Conservation (phyloP, 2,329 filamentous ascomycete species). For the Ceratocystis albifundus region DNA sequence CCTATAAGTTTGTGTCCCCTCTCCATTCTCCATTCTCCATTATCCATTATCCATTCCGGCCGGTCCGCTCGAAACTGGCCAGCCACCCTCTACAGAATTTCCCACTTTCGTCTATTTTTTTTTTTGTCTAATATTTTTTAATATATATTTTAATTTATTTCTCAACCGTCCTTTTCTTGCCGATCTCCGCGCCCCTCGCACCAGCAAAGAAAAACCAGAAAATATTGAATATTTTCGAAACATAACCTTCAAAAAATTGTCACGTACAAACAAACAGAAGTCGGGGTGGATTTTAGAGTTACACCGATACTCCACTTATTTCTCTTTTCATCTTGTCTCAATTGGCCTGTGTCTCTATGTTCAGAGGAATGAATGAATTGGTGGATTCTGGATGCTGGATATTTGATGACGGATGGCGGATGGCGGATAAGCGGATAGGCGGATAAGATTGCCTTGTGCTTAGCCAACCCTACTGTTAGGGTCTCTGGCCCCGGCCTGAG, state of each 20-base stretch:
- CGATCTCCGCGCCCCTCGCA: no score
- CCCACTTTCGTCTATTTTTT: background rate
- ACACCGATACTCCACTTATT: background rate
- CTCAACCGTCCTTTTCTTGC: no score
- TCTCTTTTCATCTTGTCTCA: background rate
- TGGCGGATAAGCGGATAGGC: constrained; percentile 21
- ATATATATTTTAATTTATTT: no score
- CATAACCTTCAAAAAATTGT: no score
- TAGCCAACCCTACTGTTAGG: background rate
- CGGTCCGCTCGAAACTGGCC: background rate
- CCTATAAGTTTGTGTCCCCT: background rate
- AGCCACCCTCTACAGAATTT: background rate
- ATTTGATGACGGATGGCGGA: constrained; percentile 18
- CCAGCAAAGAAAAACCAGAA: no score
- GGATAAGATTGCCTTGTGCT: background rate
- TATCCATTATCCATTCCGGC: constrained; percentile 5
- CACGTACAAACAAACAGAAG: no score
- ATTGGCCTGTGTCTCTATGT: background rate
- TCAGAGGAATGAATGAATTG: no score
- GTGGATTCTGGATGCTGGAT: background rate
- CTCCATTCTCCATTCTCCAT: no score
- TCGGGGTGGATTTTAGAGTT: no score
- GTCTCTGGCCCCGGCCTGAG: background rate
- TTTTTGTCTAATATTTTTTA: no score
- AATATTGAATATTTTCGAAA: no score